Base-by-base conservation (phyloP, 2,329 filamentous ascomycete genomes). In the Aspergillus persii region DNA sequence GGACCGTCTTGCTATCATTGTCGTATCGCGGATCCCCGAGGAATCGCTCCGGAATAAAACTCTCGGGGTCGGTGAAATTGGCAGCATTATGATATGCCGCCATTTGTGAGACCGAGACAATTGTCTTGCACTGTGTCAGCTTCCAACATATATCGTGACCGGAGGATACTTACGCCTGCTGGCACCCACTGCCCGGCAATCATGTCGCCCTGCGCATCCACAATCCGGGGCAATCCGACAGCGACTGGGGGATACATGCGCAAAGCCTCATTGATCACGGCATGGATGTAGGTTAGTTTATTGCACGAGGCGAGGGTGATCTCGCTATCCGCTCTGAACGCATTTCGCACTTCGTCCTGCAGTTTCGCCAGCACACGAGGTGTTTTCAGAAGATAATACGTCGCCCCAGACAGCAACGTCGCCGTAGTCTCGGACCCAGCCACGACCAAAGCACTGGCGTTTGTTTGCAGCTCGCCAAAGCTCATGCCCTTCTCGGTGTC, bases 11-110 rank as follows among this genome's bases (percentile, higher is more conserved):
- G 27, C 74, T 74, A 61, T 85, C 82, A 18, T 65, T 57, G 0
- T 63, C 63, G 61, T 79, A 84, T 3, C 69, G 69, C 4, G 66
- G 31, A 50, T 68, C 62, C 1, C 47, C 53, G 9, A 67, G 23
- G 11, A 66, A 70, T 33, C 83, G 74, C 64, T 85, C 80, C 0
- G 83, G 83, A 4, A 71, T 72, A 64, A 78, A 86, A 0, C 65
- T 67, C 26, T 78, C 69, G 0, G 83, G 77, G 1, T 81, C 72
- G 8, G 70, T 71, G 66, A 83, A 85, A 63, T 81, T 73, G 8
- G 69, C 65, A 1, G 76, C 70, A 53, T 77, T 77, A 60, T 77
- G 77, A 62, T 79, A 79, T n/a, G 78, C 71, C 2, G 79, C 72
- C 66, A 73, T 81, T 39, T 83, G 80, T 48, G 76, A 74, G 1